Base-by-base conservation (phyloP, 2,329 filamentous ascomycete genomes). In the Hypoxylon sp. region DNA sequence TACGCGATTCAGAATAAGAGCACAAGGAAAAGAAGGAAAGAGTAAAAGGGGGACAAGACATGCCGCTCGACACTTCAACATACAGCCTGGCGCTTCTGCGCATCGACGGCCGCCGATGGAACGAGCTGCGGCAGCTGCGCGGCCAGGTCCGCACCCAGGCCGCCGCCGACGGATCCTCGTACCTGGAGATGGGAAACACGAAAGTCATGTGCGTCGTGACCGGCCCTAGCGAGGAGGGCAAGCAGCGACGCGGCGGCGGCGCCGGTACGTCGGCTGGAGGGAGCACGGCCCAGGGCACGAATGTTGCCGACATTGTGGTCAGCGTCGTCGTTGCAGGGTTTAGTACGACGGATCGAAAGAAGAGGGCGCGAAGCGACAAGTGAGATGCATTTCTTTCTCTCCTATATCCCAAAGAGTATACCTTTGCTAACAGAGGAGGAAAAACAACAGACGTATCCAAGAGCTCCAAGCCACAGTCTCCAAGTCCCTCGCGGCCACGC, bases 111-210 rank as follows among this genome's bases (percentile, higher is more conserved):
- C 88, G 95, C 60, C 88, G 95, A 68, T 99, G 95, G 95, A 98
- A 99, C 79, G 95, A 99, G 75, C 85, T 99, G 33, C 92, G 95
- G 23, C 88, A 91, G 6, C 84, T 97, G 47, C 87, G 92, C 71
- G 94, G 90, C 43, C 91, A 96, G 76, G 92, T 99, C 72, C 90
- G 89, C 61, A 97, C 92, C 1, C 95, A 97, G 76, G 89, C 93
- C 59, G 89, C 93, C 46, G 92, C 93, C 52, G 95, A 98, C 69
- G 95, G 95, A 29, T 96, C 91, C 40, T 91, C 89, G 60, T 97
- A 97, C 76, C 86, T 98, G 57, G 92, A 97, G 73, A 96, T 96
- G 88, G 95, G 95, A 69, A 96, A 98, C 77, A 99, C 95, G 18
- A 95, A 97, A 73, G 89, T 99, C 67, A 91, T 98, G 77, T 97